Conservation (phyloP, 345 rosid genomes). For the Jatropha curcas region DNA sequence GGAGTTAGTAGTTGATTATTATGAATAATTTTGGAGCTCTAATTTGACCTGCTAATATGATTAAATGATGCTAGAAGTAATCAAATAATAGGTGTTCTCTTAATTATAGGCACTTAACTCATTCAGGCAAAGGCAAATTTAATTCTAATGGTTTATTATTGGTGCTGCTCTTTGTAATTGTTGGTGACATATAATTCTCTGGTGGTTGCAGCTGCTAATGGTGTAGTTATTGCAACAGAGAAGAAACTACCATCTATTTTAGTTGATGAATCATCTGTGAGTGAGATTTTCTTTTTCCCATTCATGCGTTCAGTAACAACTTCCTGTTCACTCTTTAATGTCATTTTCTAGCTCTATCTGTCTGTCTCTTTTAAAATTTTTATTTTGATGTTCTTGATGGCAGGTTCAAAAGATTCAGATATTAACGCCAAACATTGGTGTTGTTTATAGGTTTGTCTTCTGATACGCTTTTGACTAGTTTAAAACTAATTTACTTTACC, state of each 20-base stretch:
- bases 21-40: background rate
- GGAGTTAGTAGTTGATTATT: background rate
- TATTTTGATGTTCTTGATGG: constrained; percentile 1
- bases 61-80: background rate
- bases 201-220: constrained; percentile 72
- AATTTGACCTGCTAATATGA: background rate
- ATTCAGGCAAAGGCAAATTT: too few relatives aligned
- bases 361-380: background rate
- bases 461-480: background rate
- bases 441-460: constrained; percentile 79
- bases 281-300: constrained; percentile 20
- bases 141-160: background rate
- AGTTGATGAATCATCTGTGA: constrained; percentile 89
- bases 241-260: constrained; percentile 90
- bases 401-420: constrained; percentile 93
- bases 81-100: background rate
- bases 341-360: background rate
- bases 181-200: background rate
- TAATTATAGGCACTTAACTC: background rate
- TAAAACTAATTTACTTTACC: background rate
- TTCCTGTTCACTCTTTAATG: background rate
- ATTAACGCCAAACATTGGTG: constrained; percentile 91
- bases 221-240: constrained; percentile 92
- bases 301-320: background rate
- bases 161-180: background rate